Percentiles rank a stretch among this genome's conserved stretches.
Conservation (phyloP, 1,284 basidiomycete species). For the Austroboletus olivaceoglutinosus region DNA sequence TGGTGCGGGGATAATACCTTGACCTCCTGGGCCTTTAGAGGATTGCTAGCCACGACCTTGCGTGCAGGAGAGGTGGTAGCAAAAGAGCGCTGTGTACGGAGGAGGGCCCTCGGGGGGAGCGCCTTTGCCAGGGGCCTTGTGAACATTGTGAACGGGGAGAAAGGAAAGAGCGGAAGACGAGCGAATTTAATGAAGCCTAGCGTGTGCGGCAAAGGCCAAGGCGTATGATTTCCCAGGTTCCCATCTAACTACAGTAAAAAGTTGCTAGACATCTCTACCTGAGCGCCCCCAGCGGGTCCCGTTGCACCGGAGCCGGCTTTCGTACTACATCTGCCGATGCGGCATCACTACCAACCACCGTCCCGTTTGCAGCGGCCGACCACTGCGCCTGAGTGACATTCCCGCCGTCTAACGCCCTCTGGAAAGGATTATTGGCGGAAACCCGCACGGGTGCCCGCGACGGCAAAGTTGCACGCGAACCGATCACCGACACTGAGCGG, state of each 20-base stretch:
- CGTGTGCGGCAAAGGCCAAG: slow-evolving; percentile 4
- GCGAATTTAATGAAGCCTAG: neutral
- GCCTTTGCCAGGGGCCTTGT: slow-evolving; percentile 40
- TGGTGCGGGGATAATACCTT: slow-evolving; percentile 47
- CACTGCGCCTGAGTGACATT: slow-evolving; percentile 2
- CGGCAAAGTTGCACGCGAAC: slow-evolving; percentile 23
- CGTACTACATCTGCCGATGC: slow-evolving; percentile 30
- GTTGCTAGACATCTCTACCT: slow-evolving; percentile 20
- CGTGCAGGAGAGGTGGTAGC: slow-evolving; percentile 56
- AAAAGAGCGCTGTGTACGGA: slow-evolving; percentile 56
- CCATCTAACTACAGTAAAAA: neutral
- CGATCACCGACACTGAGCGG: slow-evolving; percentile 45
- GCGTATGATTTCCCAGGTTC: slow-evolving; percentile 26
- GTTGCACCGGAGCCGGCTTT: slow-evolving; percentile 32
- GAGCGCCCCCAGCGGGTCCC: slow-evolving; percentile 66
- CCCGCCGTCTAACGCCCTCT: slow-evolving; percentile 19
- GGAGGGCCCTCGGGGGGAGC: slow-evolving; percentile 44
- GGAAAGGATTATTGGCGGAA: slow-evolving; percentile 31
- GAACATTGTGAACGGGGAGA: slow-evolving; percentile 24
- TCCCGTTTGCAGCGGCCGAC: slow-evolving; percentile 17
- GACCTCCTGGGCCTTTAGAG: slow-evolving; percentile 81
- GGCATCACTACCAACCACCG: slow-evolving; percentile 33
- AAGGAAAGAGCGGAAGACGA: slow-evolving; percentile 11
- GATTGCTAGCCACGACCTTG: slow-evolving; percentile 72
- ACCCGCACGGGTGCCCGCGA: slow-evolving; percentile 25